Evolutionary conservation across 2,329 filamentous ascomycete genomes (phyloP).

Genomic region (Coniella lustricola): DNA sequence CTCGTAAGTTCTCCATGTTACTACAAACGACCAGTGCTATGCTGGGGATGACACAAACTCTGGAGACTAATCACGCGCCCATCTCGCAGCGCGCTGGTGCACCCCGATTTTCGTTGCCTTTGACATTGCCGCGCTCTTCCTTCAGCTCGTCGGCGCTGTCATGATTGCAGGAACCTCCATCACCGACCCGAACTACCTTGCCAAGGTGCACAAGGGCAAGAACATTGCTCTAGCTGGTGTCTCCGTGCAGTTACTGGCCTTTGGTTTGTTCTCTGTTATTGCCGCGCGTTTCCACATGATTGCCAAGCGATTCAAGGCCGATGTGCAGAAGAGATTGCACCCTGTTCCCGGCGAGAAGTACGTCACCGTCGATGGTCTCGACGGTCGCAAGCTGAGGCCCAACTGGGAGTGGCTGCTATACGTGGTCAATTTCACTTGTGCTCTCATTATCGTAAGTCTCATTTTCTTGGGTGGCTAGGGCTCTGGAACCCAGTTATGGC

Average conservation of each 20-base stretch:
- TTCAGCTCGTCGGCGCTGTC: slow-evolving; percentile 33
- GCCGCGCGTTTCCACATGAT: slow-evolving; percentile 40
- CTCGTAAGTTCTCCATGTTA: slow-evolving; percentile 16
- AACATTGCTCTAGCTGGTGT: slow-evolving; percentile 33
- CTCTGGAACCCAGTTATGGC: no score
- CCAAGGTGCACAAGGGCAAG: slow-evolving; percentile 29
- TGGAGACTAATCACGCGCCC: slow-evolving; percentile 2
- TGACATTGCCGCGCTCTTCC: slow-evolving; percentile 30
- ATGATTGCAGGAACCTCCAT: slow-evolving; percentile 31
- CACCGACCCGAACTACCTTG: slow-evolving; percentile 23
- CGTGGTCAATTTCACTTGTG: slow-evolving; percentile 24
- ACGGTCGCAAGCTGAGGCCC: slow-evolving; percentile 20
- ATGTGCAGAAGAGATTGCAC: slow-evolving; percentile 23
- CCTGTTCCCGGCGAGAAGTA: slow-evolving; percentile 27
- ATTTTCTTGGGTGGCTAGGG: no score
- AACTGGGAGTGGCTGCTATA: slow-evolving; percentile 31
- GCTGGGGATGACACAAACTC: slow-evolving; percentile 26
- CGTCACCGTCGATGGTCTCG: slow-evolving; percentile 19
- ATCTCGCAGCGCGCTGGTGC: slow-evolving; percentile 23
- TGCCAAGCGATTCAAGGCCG: slow-evolving; percentile 29
- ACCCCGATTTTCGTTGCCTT: slow-evolving; percentile 35
- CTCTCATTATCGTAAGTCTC: slow-evolving; percentile 24
- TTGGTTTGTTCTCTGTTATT: slow-evolving; percentile 38
- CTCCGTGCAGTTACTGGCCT: slow-evolving; percentile 35
- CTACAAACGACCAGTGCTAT: slow-evolving; percentile 10